Evolutionary conservation across 257 asterid genomes (phyloP).

Genomic region (Parsonsia alboflavescens): DNA sequence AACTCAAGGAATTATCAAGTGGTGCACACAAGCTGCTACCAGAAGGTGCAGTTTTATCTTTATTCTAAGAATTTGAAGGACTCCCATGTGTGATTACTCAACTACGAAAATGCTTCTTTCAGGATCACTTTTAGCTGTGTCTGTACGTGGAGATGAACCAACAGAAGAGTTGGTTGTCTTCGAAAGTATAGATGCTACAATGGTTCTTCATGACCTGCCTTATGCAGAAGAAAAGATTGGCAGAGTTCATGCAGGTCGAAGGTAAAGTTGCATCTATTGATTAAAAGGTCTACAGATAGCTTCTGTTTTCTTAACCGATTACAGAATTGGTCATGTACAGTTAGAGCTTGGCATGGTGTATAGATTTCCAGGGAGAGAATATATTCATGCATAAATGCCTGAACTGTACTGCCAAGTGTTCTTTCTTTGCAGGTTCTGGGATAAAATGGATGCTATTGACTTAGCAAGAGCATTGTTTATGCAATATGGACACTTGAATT

Average conservation of each 20-base stretch:
- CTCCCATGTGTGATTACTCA: slow-evolving; percentile 5
- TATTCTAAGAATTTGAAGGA: too few species aligned
- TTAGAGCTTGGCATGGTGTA: not conserved
- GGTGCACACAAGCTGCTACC: slow-evolving; percentile 92
- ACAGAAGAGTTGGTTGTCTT: slow-evolving; percentile 66
- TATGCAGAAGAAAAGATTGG: slow-evolving; percentile 69
- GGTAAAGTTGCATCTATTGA: slow-evolving; percentile 35
- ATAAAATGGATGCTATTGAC: not conserved
- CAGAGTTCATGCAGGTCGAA: slow-evolving; percentile 93
- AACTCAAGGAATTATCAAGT: slow-evolving; percentile 68
- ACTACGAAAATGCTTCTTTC: slow-evolving; percentile 22
- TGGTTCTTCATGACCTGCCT: slow-evolving; percentile 84
- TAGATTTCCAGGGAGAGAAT: not conserved
- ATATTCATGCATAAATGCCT: not conserved
- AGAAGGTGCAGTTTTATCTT: slow-evolving; percentile 44
- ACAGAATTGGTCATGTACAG: not conserved
- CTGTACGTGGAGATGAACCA: slow-evolving; percentile 82
- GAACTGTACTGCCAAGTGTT: not conserved
- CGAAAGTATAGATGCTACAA: slow-evolving; percentile 59
- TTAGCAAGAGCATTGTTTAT: not conserved
- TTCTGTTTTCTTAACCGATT: not conserved
- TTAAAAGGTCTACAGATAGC: not conserved
- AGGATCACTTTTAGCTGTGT: slow-evolving; percentile 80
- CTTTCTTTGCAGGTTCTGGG: not conserved
- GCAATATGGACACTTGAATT: not conserved